Evolutionary conservation across 2,329 filamentous ascomycete genomes (phyloP), one percentile per base, ranked within the genome.

Genomic region (Ciborinia camelliae): DNA sequence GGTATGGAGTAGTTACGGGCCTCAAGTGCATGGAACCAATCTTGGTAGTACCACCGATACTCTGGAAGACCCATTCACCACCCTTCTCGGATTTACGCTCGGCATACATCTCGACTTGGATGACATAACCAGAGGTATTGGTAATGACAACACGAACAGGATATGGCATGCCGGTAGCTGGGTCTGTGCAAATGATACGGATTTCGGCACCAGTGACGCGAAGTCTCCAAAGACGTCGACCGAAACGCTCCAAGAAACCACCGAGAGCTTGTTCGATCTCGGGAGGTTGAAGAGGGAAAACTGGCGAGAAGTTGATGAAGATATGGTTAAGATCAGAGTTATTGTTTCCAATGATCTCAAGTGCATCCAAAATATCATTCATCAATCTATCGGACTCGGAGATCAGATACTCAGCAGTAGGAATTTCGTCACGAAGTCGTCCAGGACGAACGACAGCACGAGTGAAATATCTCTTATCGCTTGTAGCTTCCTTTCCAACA

Each of bases 251-350:
- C 71, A 99, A 82, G 87, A 99, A 99, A 64, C 93, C 93, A 75
- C 90, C 92, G 30, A 99, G 86, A 37, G 92, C 94, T 78, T 96
- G 86, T 80, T 98, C 92, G 20, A 99, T 92, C 80, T 97, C 92
- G 66, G 86, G 81, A 4, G 95, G 93, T 74, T 92, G 84, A 57
- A 99, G 86, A 76, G 92, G 91, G 87, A 99, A 98, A 66, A 97
- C 91, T 12, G 93, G 92, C 0, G 92, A 95, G 82, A 99, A 99
- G 85, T 99, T 98, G 84, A 99, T 95, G 83, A 99, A 99, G 84
- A 99, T 95, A 81, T 99, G 95, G 84, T 99, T 99, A 76, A 99
- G 85, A 83, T 99, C 95, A 60, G 95, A 97, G 81, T 96, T 96
- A 82, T 97, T 98, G 84, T 97, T 97, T 75, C 95, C 95, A 75